Evolutionary conservation across 108 stramenopile species (phyloP).

Genomic region (Nitzschia palea): DNA sequence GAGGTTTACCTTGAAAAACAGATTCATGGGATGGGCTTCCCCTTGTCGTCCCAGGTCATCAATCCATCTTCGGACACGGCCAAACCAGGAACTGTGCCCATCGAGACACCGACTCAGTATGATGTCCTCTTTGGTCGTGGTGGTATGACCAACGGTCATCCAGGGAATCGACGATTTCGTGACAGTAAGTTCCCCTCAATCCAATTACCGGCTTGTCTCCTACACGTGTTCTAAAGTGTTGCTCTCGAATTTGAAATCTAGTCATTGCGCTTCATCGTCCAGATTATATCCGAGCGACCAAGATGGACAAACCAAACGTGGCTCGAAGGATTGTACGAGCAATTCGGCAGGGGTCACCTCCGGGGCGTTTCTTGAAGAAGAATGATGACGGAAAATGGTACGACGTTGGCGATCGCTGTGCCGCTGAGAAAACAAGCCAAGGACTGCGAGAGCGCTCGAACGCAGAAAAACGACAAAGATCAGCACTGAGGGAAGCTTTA

Average conservation of each 20-base stretch:
- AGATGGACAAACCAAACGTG: conserved; percentile 79
- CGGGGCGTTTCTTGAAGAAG: conserved; percentile 73
- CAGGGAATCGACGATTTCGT: conserved; percentile 77
- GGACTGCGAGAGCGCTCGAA: conserved; percentile 72
- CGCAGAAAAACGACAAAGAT: conserved; percentile 53
- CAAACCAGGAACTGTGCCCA: conserved; percentile 31
- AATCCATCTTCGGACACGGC: conserved; percentile 15
- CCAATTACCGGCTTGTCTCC: too few relatives aligned
- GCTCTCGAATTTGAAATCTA: too few relatives aligned
- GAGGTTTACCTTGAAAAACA: conserved; percentile 52
- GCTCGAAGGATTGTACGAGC: conserved; percentile 73
- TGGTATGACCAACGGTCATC: conserved; percentile 77
- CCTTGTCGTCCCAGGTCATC: conserved; percentile 12
- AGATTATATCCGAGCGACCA: conserved; percentile 69
- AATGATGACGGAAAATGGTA: conserved; percentile 64
- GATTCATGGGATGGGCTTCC: conserved; percentile 22
- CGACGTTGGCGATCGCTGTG: conserved; percentile 68
- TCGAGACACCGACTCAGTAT: conserved; percentile 24
- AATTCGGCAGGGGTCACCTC: conserved; percentile 54
- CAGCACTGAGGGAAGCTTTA: conserved; percentile 42
- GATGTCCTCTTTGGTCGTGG: conserved; percentile 48
- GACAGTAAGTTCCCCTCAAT: conserved; percentile 41
- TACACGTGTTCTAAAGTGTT: too few relatives aligned
- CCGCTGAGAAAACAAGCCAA: conserved; percentile 74
- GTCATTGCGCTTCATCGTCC: conserved; percentile 68